Percentiles rank a stretch among this genome's conserved stretches.
Conservation (phyloP, 2,329 filamentous ascomycete genomes). For the Trichoderma koningii region DNA sequence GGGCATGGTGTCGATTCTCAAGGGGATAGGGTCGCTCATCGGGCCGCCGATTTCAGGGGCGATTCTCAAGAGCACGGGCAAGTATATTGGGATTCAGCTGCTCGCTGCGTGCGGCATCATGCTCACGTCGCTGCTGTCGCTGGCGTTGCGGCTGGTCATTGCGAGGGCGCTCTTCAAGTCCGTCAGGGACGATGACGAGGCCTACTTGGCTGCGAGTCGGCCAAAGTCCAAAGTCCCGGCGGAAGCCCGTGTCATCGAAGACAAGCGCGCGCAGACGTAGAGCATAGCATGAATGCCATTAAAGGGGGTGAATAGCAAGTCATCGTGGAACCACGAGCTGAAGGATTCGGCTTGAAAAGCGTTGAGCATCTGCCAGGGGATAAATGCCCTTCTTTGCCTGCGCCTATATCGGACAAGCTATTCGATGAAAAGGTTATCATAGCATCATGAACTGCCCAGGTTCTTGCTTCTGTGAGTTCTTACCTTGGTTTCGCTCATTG, state of each 20-base stretch:
- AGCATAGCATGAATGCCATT: neutral
- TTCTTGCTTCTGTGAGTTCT: too few relatives aligned
- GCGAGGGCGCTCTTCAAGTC: slow-evolving; percentile 26
- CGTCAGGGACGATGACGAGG: slow-evolving; percentile 23
- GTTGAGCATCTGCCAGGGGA: too few relatives aligned
- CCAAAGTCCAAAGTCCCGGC: neutral
- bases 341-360: neutral
- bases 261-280: neutral
- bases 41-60: slow-evolving; percentile 46
- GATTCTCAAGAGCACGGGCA: slow-evolving; percentile 34
- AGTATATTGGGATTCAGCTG: slow-evolving; percentile 34
- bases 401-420: too few relatives aligned
- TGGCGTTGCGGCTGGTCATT: slow-evolving; percentile 29
- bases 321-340: neutral
- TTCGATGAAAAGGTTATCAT: too few relatives aligned
- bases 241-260: neutral
- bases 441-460: too few relatives aligned
- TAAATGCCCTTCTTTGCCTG: too few relatives aligned
- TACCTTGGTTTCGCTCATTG: too few relatives aligned
- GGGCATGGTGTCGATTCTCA: slow-evolving; percentile 46
- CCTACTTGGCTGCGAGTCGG: slow-evolving; percentile 8
- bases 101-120: slow-evolving; percentile 33
- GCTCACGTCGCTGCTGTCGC: slow-evolving; percentile 31
- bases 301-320: too few relatives aligned
- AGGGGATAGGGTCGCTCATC: slow-evolving; percentile 41